phyloP scores from a whole-genome alignment of 2,329 filamentous ascomycete species.

The Colletotrichum salicis region DNA sequence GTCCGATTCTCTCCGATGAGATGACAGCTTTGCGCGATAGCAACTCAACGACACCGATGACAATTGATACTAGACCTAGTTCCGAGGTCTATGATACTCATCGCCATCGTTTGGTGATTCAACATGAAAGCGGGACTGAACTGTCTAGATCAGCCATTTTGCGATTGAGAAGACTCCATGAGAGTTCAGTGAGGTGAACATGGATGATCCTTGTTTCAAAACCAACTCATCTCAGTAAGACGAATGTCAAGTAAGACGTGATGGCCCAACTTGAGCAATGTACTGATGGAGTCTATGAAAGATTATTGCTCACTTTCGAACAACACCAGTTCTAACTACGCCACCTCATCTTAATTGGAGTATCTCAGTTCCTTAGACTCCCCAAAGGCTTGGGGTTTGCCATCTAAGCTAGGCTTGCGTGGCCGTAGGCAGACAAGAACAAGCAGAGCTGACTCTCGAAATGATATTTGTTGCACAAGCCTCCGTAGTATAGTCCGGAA shows the following conservation, averaged over 20 bases:
- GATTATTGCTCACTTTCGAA: too few relatives aligned
- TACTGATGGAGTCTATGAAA: too few relatives aligned
- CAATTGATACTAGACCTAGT: not conserved
- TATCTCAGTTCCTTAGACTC: not conserved
- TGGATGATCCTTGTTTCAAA: not conserved
- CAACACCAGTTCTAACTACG: too few relatives aligned
- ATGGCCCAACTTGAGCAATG: not conserved
- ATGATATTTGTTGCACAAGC: slow-evolving; percentile 37
- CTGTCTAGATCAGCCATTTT: not conserved
- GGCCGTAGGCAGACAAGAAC: slow-evolving; percentile 38
- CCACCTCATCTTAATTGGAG: not conserved
- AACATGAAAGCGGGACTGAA: not conserved
- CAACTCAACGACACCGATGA: too few relatives aligned
- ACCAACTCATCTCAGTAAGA: not conserved
- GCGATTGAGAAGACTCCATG: too few relatives aligned
- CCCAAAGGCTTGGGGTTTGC: too few relatives aligned
- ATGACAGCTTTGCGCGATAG: not conserved
- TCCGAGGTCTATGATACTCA: not conserved
- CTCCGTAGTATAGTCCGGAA: slow-evolving; percentile 36
- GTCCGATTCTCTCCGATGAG: slow-evolving; percentile 12
- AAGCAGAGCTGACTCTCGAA: slow-evolving; percentile 38
- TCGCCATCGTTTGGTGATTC: not conserved
- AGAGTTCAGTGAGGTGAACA: not conserved
- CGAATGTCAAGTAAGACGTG: not conserved
- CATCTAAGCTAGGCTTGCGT: not conserved